These are phyloP conservation scores for Wallemia mellicola DNA, from an alignment of 1,284 basidiomycete genomes.

Conservation along the genomic window DNA sequence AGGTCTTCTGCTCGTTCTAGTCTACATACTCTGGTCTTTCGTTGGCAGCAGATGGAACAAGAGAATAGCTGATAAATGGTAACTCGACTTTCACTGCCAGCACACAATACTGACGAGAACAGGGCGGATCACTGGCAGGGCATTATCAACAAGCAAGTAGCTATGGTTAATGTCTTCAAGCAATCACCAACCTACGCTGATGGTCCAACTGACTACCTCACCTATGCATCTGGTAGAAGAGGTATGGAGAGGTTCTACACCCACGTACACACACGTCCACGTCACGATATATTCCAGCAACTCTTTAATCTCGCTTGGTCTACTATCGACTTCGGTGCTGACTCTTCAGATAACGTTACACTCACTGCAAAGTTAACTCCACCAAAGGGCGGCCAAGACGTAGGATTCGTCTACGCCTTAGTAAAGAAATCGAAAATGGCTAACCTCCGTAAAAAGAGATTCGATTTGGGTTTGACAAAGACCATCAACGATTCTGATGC, in stretches of 20 bases:
- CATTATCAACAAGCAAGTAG: slow-evolving; percentile 34
- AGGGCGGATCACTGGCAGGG: slow-evolving; percentile 29
- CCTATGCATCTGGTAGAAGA: slow-evolving; percentile 55
- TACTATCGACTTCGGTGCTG: slow-evolving; percentile 14
- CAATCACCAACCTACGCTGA: slow-evolving; percentile 24
- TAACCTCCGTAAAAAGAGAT: slow-evolving; percentile 34
- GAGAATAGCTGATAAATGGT: slow-evolving; percentile 12
- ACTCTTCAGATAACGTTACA: slow-evolving; percentile 26
- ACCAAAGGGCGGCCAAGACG: slow-evolving; percentile 19
- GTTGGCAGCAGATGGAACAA: slow-evolving; percentile 12
- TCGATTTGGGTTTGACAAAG: slow-evolving; percentile 35
- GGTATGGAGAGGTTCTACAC: slow-evolving; percentile 44
- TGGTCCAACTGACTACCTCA: slow-evolving; percentile 45
- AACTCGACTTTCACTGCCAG: slow-evolving; percentile 9
- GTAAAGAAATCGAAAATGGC: slow-evolving; percentile 46
- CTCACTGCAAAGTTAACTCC: slow-evolving; percentile 43
- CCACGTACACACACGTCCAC: slow-evolving; percentile 40
- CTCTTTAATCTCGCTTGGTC: slow-evolving; percentile 40
- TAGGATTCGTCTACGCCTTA: slow-evolving; percentile 52
- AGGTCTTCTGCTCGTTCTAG: slow-evolving; percentile 24
- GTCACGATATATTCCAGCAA: slow-evolving; percentile 45
- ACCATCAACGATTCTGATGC: neutral
- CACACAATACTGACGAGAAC: neutral
- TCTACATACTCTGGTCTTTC: slow-evolving; percentile 12
- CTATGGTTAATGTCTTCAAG: slow-evolving; percentile 20